Evolutionary conservation across 2,329 filamentous ascomycete species (phyloP).

Genomic region (Chrysosporium keratinophilum): DNA sequence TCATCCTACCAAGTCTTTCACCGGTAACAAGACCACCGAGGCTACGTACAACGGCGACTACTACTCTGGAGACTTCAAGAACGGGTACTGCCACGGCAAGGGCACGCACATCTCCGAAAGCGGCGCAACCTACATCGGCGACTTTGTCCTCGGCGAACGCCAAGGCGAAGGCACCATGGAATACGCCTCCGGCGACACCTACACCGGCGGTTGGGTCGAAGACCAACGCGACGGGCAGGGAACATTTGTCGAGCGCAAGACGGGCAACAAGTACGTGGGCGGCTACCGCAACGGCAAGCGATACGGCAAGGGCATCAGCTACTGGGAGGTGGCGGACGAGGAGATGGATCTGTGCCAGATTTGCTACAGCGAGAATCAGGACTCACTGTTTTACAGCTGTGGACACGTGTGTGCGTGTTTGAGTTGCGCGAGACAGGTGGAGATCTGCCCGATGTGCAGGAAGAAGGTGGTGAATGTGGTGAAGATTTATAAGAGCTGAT

Average conservation of each 20-base stretch:
- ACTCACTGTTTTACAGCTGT: constrained; percentile 53
- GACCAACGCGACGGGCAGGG: constrained; percentile 46
- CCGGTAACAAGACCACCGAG: constrained; percentile 42
- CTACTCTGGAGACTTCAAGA: constrained; percentile 45
- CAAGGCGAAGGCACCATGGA: constrained; percentile 49
- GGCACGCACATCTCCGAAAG: constrained; percentile 45
- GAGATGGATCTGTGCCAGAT: constrained; percentile 51
- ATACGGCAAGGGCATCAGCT: constrained; percentile 51
- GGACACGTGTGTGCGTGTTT: constrained; percentile 54
- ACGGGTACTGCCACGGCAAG: constrained; percentile 44
- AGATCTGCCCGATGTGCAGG: constrained; percentile 52
- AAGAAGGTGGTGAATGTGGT: constrained; percentile 47
- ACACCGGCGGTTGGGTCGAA: constrained; percentile 39
- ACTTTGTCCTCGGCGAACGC: constrained; percentile 44
- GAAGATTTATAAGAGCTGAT: constrained; percentile 43
- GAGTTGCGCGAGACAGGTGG: constrained; percentile 49
- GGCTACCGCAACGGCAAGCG: constrained; percentile 52
- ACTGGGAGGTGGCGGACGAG: constrained; percentile 53
- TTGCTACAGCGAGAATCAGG: constrained; percentile 51
- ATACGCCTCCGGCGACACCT: constrained; percentile 45
- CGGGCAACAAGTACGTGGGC: constrained; percentile 51
- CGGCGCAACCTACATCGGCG: constrained; percentile 47
- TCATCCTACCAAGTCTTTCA: constrained; percentile 37
- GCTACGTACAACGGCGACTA: constrained; percentile 46
- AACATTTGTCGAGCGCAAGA: constrained; percentile 45